These are phyloP conservation scores for Saturnispora sekii DNA, from an alignment of 805 yeast species.

Conservation along the genomic window DNA sequence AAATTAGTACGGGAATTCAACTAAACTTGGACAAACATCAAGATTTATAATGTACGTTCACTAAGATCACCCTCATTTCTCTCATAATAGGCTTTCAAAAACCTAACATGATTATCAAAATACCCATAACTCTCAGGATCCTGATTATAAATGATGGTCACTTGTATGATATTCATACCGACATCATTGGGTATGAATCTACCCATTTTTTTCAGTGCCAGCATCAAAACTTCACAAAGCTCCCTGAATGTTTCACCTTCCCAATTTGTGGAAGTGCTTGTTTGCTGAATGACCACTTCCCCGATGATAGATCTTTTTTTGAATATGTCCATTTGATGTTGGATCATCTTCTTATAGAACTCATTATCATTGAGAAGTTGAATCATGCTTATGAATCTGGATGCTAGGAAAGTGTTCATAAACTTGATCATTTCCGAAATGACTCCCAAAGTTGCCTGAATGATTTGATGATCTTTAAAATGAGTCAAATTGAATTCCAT, in stretches of 20 bases:
- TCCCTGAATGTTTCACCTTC: constrained; percentile 20
- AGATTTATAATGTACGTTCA: no score
- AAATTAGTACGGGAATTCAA: no score
- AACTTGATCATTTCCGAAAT: constrained; percentile 24
- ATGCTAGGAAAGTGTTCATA: constrained; percentile 38
- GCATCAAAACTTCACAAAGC: constrained; percentile 25
- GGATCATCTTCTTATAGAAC: constrained; percentile 10
- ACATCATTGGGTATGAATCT: constrained; percentile 31
- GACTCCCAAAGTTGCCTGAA: constrained; percentile 23
- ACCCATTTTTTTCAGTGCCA: constrained; percentile 32
- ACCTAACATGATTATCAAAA: constrained; percentile 18
- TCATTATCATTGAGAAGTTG: constrained; percentile 8
- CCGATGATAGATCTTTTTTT: neutral
- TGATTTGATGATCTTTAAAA: constrained; percentile 23
- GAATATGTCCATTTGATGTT: constrained; percentile 7
- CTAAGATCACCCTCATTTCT: neutral
- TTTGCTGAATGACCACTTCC: constrained; percentile 10
- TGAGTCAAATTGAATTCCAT: constrained; percentile 19
- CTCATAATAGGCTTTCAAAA: constrained; percentile 1
- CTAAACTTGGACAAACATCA: no score
- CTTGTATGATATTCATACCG: constrained; percentile 29
- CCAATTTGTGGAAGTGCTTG: constrained; percentile 22
- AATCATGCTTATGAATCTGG: constrained; percentile 37
- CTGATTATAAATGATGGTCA: constrained; percentile 22
- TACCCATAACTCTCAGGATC: constrained; percentile 21